phyloP scores from a whole-genome alignment of 2,329 filamentous ascomycete species.

The Arthrobotrys iridis region DNA sequence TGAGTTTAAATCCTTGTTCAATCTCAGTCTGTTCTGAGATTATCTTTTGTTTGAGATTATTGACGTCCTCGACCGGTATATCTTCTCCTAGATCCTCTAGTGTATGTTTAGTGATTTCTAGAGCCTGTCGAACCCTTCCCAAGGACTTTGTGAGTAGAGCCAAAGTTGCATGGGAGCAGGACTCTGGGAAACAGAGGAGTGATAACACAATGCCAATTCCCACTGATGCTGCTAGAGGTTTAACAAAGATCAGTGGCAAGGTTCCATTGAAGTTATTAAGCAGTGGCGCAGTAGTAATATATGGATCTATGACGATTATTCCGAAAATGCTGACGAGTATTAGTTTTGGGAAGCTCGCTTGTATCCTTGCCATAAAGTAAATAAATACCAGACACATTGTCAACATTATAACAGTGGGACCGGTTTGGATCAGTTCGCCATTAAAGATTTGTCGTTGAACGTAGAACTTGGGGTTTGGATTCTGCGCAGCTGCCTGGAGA shows the following conservation, averaged over 20 bases:
- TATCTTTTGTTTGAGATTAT: slow-evolving; percentile 37
- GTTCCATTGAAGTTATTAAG: slow-evolving; percentile 63
- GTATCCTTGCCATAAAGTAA: slow-evolving; percentile 64
- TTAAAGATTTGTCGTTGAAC: slow-evolving; percentile 62
- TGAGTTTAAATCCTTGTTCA: slow-evolving; percentile 34
- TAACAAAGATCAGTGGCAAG: slow-evolving; percentile 62
- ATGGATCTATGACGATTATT: slow-evolving; percentile 65
- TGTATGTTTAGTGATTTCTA: slow-evolving; percentile 30
- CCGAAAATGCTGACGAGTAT: slow-evolving; percentile 64
- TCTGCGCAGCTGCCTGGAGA: slow-evolving; percentile 60
- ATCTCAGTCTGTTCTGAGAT: slow-evolving; percentile 27
- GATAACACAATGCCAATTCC: slow-evolving; percentile 64
- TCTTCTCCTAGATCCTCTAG: slow-evolving; percentile 21
- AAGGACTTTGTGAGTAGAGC: slow-evolving; percentile 56
- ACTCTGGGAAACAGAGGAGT: slow-evolving; percentile 66
- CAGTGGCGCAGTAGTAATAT: slow-evolving; percentile 63
- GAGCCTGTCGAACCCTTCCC: slow-evolving; percentile 48
- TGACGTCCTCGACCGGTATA: slow-evolving; percentile 41
- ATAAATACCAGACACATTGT: slow-evolving; percentile 64
- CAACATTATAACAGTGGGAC: slow-evolving; percentile 62
- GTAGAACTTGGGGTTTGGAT: slow-evolving; percentile 59
- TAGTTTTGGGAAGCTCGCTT: slow-evolving; percentile 65
- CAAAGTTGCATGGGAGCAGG: slow-evolving; percentile 64
- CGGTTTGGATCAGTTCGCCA: slow-evolving; percentile 65
- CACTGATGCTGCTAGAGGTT: slow-evolving; percentile 64